phyloP scores from a whole-genome alignment of 345 rosid genomes.

The Erucastrum elatum region DNA sequence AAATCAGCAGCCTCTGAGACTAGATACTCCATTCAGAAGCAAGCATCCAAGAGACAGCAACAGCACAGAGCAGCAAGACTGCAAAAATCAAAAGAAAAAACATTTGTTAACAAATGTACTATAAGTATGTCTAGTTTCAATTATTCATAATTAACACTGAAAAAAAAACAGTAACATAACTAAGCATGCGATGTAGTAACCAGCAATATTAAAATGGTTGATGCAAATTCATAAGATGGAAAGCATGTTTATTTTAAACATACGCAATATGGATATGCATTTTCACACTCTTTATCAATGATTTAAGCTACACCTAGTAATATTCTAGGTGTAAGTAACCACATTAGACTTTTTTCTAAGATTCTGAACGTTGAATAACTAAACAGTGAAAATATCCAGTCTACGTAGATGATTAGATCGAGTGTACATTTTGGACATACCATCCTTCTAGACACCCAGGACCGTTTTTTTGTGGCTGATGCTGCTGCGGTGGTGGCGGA shows the following conservation, averaged over 20 bases:
- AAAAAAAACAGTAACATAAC: neutral
- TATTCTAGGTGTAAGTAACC: neutral
- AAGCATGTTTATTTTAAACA: neutral
- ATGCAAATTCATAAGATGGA: neutral
- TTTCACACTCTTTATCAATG: neutral
- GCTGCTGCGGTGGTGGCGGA: constrained; percentile 63
- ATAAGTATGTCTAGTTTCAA: neutral
- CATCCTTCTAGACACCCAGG: constrained; percentile 75
- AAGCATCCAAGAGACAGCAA: constrained; percentile 42
- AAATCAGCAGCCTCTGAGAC: neutral
- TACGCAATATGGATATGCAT: neutral
- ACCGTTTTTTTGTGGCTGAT: constrained; percentile 29
- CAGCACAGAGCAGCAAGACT: constrained; percentile 53
- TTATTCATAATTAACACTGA: neutral
- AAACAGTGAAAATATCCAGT: constrained; percentile 5
- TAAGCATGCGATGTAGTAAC: neutral
- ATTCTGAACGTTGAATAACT: constrained; percentile 8
- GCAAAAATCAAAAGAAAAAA: neutral
- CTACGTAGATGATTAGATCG: neutral
- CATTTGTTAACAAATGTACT: neutral
- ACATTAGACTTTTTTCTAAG: neutral
- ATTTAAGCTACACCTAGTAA: constrained; percentile 8
- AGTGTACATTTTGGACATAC: constrained; percentile 36
- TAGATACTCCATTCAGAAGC: constrained; percentile 43
- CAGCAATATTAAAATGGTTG: neutral